Evolutionary conservation across 176 grass and related monocot species (phyloP), one percentile per base, ranked within the genome.

Genomic region (Cenchrus purpureus): DNA sequence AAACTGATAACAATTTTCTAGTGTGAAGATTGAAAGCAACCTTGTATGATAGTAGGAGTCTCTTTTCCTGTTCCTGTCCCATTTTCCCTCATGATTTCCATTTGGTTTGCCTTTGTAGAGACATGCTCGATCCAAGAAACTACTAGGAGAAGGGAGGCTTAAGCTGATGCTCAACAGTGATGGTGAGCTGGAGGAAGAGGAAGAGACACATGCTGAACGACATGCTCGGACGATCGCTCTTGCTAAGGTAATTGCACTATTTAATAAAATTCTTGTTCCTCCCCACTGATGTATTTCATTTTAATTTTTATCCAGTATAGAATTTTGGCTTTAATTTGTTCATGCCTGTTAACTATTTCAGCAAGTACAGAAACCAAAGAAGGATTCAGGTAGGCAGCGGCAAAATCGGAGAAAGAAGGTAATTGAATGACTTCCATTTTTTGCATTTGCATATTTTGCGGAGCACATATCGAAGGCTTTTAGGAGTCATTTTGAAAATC

Each of bases 81-180:
- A 10, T 8, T 54, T 74, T 43, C 42, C 52, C 67, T 10, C 25
- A 61, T 78, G 46, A 74, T 75, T 55, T 68, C 40, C 34, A 46
- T 90, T 59, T 40, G 17, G 13, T 82, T 74, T 84, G 12, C 55
- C 73, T 49, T 82, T 86, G 54, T 64, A 98, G 96, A 89, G 89
- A 55, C 93, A 98, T 88, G 81, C 89, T 56, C 91, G 91, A 53
- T 98, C 93, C 16, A 92, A 95, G 88, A 98, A 98, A 65, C 88
- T 94, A 7, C 74, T 92, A 74, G 84, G 70, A 79, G 90, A 89
- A 87, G 96, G 96, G 54, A 98, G 88, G 88, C 91, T 98, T 65
- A 98, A 94, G 66, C 14, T 98, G 79, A 92, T 87, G 88, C 93
- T 95, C 63, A 95, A 95, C 60, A 98, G 91, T 79, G 91, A 98